These are phyloP conservation scores for Debaryomyces tyrocola DNA, from an alignment of 805 yeast species.

Conservation along the genomic window DNA sequence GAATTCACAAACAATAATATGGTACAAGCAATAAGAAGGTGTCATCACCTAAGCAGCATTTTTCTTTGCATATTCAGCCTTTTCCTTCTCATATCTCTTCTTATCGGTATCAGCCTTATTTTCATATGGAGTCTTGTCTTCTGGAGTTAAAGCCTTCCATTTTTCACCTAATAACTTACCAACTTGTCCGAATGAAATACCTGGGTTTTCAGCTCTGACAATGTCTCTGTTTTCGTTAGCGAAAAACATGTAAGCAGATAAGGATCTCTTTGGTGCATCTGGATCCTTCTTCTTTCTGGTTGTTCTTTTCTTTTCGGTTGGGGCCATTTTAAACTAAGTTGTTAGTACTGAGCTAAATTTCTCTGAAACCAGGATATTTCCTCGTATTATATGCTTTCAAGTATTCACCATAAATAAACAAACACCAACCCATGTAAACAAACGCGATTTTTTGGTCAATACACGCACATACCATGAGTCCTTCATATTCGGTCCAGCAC, in stretches of 20 bases:
- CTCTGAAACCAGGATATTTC: neutral
- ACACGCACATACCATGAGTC: too few species aligned
- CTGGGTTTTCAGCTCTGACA: conserved; percentile 95
- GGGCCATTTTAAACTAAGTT: conserved; percentile 10
- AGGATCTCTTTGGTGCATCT: conserved; percentile 98
- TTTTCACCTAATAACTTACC: conserved; percentile 93
- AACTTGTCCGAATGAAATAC: conserved; percentile 91
- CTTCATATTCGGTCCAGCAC: too few species aligned
- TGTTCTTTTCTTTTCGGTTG: conserved; percentile 42
- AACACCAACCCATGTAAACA: neutral
- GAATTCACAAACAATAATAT: neutral
- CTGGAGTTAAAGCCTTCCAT: conserved; percentile 88
- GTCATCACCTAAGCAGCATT: conserved; percentile 10
- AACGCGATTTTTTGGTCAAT: neutral
- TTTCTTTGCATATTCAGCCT: conserved; percentile 71
- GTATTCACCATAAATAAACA: conserved; percentile 1
- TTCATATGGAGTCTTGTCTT: conserved; percentile 88
- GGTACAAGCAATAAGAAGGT: conserved; percentile 1
- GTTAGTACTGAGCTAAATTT: conserved; percentile 1
- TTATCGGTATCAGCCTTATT: conserved; percentile 93
- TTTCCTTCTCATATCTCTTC: conserved; percentile 95
- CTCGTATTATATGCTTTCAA: neutral
- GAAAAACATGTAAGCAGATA: conserved; percentile 98
- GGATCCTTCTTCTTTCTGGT: conserved; percentile 70
- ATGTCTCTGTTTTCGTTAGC: conserved; percentile 97